These are phyloP conservation scores for Logfia minima DNA, from an alignment of 129 eudicot genomes.

Conservation along the genomic window DNA sequence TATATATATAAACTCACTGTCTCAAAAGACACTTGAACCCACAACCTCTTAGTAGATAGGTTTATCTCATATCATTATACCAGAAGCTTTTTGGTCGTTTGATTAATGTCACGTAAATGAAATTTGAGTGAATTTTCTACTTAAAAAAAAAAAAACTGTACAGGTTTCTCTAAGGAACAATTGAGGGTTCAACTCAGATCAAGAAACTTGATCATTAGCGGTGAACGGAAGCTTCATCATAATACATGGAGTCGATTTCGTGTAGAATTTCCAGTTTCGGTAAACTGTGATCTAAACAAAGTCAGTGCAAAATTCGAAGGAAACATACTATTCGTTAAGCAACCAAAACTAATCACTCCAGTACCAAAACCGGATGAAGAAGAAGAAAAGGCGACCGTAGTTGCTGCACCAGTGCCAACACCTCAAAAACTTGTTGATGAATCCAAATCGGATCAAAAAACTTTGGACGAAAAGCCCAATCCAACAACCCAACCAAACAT, in stretches of 20 bases:
- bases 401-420: slow-evolving; percentile 7
- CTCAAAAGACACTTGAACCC: too few species aligned
- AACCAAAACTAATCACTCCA: slow-evolving; percentile 52
- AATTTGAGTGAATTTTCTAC: not conserved
- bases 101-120: not conserved
- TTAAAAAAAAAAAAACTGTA: not conserved
- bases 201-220: slow-evolving; percentile 53
- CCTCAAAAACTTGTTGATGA: slow-evolving; percentile 35
- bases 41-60: too few species aligned
- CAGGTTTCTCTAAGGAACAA: slow-evolving; percentile 70
- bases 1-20: too few species aligned
- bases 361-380: slow-evolving; percentile 29
- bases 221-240: slow-evolving; percentile 42
- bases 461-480: slow-evolving; percentile 10
- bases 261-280: slow-evolving; percentile 57
- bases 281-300: slow-evolving; percentile 44
- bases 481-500: slow-evolving; percentile 12
- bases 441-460: slow-evolving; percentile 20
- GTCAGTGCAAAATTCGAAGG: slow-evolving; percentile 67
- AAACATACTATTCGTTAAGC: slow-evolving; percentile 47
- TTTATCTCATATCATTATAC: too few species aligned
- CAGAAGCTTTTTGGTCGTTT: too few species aligned
- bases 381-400: slow-evolving; percentile 29
- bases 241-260: slow-evolving; percentile 60
- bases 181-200: slow-evolving; percentile 54